phyloP scores from a whole-genome alignment of 129 eudicot species.

The Tanacetum coccineum region DNA sequence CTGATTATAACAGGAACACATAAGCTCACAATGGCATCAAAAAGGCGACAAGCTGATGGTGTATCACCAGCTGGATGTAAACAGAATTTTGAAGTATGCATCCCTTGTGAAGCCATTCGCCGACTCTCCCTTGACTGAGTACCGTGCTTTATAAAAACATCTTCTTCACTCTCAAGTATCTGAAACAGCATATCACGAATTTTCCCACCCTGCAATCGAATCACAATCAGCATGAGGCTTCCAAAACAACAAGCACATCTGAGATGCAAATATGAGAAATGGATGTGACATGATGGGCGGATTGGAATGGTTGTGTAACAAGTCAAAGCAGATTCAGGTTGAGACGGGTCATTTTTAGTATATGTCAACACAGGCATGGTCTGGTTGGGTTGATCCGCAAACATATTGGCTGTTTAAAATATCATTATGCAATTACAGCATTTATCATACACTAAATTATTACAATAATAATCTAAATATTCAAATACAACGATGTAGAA shows the following conservation, averaged over 20 bases:
- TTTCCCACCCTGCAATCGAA: slow-evolving; percentile 73
- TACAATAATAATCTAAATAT: too few relatives aligned
- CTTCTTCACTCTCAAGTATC: slow-evolving; percentile 76
- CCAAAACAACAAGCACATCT: background rate
- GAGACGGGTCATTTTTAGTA: too few relatives aligned
- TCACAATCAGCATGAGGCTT: slow-evolving; percentile 10
- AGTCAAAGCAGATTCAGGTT: too few relatives aligned
- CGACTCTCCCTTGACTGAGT: slow-evolving; percentile 96
- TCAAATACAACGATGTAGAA: too few relatives aligned
- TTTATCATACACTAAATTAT: too few relatives aligned
- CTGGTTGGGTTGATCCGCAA: too few relatives aligned
- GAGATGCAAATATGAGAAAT: slow-evolving; percentile 4
- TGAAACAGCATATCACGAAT: slow-evolving; percentile 87
- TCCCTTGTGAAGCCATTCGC: slow-evolving; percentile 87
- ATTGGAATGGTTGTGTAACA: too few relatives aligned
- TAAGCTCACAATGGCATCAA: slow-evolving; percentile 98
- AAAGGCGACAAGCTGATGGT: slow-evolving; percentile 95
- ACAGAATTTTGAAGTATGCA: slow-evolving; percentile 93
- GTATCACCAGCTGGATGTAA: slow-evolving; percentile 99
- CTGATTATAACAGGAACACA: slow-evolving; percentile 94
- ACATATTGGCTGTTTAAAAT: too few relatives aligned
- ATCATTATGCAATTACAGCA: too few relatives aligned
- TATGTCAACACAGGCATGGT: too few relatives aligned
- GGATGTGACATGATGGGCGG: too few relatives aligned
- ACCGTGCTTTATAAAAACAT: slow-evolving; percentile 81